Percentiles rank a stretch among this genome's conserved stretches.
Conservation (phyloP, 2,329 filamentous ascomycete species). For the Phialophora macrospora region DNA sequence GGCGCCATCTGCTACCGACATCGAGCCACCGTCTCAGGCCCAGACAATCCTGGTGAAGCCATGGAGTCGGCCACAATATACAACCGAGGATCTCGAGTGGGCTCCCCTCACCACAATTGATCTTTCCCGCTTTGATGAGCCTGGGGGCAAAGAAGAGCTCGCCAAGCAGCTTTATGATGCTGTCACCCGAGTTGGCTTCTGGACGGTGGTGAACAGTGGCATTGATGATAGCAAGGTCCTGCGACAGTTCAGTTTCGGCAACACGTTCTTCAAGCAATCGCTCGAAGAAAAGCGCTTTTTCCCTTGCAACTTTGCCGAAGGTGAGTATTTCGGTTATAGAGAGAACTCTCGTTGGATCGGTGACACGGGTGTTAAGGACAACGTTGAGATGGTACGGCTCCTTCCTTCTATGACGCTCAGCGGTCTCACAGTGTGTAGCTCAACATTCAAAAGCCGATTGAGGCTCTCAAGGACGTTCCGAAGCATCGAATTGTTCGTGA, state of each 20-base stretch:
- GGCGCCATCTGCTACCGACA: conserved; percentile 20
- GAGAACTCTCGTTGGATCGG: conserved; percentile 46
- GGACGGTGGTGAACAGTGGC: conserved; percentile 39
- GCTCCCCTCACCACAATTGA: conserved; percentile 62
- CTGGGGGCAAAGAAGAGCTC: conserved; percentile 60
- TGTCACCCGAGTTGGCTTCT: conserved; percentile 46
- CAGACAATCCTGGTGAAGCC: conserved; percentile 47
- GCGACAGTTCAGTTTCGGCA: conserved; percentile 42
- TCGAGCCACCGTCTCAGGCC: conserved; percentile 9
- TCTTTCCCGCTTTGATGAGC: conserved; percentile 59
- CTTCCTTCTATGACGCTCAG: neutral
- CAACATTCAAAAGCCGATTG: conserved; percentile 44
- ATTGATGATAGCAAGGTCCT: conserved; percentile 40
- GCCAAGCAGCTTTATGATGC: conserved; percentile 62
- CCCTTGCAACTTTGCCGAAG: conserved; percentile 42
- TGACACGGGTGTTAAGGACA: conserved; percentile 47
- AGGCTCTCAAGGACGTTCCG: conserved; percentile 40
- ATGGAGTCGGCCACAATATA: conserved; percentile 41
- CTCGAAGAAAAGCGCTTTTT: conserved; percentile 62
- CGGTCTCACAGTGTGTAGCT: conserved; percentile 36
- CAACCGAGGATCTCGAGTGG: conserved; percentile 48
- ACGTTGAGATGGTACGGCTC: conserved; percentile 44
- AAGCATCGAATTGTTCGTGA: conserved; percentile 40
- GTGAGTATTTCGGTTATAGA: conserved; percentile 45
- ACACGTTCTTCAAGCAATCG: conserved; percentile 46